phyloP scores from a whole-genome alignment of 495 filamentous ascomycete genomes.

The Tuber magnatum region DNA sequence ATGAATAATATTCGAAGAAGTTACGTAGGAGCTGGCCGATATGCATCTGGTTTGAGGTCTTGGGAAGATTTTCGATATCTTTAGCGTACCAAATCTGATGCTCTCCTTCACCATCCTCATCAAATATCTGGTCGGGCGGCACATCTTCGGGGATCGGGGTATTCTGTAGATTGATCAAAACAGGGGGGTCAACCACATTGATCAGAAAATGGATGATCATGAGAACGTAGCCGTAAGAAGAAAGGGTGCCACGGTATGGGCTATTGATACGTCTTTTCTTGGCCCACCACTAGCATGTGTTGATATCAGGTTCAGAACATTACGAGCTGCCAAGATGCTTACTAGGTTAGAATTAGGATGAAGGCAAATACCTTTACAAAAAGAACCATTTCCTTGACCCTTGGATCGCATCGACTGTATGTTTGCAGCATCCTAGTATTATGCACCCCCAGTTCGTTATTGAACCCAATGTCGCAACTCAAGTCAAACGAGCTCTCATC shows the following conservation, averaged over 20 bases:
- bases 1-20: constrained; percentile 77
- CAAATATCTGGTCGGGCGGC: constrained; percentile 24
- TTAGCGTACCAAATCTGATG: constrained; percentile 38
- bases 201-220: constrained; percentile 89
- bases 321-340: neutral
- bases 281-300: constrained; percentile 55
- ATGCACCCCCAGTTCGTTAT: constrained; percentile 66
- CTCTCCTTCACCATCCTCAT: constrained; percentile 35
- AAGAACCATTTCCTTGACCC: constrained; percentile 65
- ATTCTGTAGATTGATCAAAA: constrained; percentile 72
- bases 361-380: constrained; percentile 59
- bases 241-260: constrained; percentile 72
- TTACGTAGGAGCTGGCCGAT: constrained; percentile 61
- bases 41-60: constrained; percentile 21
- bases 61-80: constrained; percentile 15
- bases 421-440: constrained; percentile 72
- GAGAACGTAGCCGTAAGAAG: constrained; percentile 80
- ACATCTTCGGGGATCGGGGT: constrained; percentile 24
- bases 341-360: neutral
- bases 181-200: constrained; percentile 66
- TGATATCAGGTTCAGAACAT: neutral
- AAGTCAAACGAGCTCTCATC: constrained; percentile 24
- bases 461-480: constrained; percentile 73
- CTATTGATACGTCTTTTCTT: constrained; percentile 71
- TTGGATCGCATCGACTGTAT: constrained; percentile 64